Evolutionary conservation across 2,329 filamentous ascomycete genomes (phyloP), one percentile per base, ranked within the genome.

Genomic region (Clonostachys rhizophaga): DNA sequence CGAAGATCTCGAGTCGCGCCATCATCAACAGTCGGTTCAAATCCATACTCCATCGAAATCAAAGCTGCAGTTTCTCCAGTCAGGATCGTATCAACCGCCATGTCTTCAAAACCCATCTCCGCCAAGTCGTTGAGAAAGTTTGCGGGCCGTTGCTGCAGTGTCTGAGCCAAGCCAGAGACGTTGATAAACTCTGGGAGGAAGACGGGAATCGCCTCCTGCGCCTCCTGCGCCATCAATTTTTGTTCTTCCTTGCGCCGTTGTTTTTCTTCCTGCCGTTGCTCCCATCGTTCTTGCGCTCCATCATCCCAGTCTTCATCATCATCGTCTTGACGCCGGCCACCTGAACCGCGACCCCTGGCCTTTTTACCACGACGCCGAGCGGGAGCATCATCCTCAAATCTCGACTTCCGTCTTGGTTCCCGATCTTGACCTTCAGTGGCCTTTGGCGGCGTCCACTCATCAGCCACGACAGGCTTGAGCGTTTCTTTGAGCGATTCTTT

Each of bases 21-120:
- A 58, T 62, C 75, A 48, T 90, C 85, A 20, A 94, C 79, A 3
- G 86, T 84, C 1, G 92, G 89, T 50, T 97, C 91, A 54, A 87
- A 96, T 44, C 92, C 91, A 63, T 92, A 97, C 62, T 99, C 92
- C 66, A 89, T 84, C 5, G 91, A 91, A 55, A 99, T 87, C 46
- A 99, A 76, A 8, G 88, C 89, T 3, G 92, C 92, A 42, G 89
- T 94, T 63, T 97, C 92, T 11, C 90, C 84, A 51, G 92, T 92
- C 63, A 99, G 80, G 51, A 99, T 82, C 59, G 92, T 91, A 57
- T 92, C 90, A 45, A 84, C 79, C 13, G 83, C 83, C 14, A 92
- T 81, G 44, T 91, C 87, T 57, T 96, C 90, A 54, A 96, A 99
- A 1, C 94, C 95, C 59, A 97, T 83, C 45, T 94, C 81, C 60